These are phyloP conservation scores for Saccharomyces hybrid DNA, from an alignment of 1,139 yeast genomes.

Conservation along the genomic window DNA sequence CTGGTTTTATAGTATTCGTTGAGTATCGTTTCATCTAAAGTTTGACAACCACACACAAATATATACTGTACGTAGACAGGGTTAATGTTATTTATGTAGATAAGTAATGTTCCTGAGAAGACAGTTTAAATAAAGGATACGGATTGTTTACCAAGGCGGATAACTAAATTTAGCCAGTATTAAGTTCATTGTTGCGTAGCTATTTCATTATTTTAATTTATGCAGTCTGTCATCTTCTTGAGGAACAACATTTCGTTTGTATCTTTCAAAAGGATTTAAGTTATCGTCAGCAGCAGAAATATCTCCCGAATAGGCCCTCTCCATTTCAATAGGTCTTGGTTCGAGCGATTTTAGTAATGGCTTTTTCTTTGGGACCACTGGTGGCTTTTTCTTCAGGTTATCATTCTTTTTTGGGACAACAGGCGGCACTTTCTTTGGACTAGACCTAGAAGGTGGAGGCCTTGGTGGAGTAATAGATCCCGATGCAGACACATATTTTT, in stretches of 20 bases:
- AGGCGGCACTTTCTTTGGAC: constrained; percentile 15
- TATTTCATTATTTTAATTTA: constrained; percentile 4
- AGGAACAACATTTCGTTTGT: constrained; percentile 35
- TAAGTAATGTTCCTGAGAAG: not conserved
- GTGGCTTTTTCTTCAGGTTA: constrained; percentile 11
- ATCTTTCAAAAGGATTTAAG: constrained; percentile 34
- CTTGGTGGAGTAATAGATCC: not conserved
- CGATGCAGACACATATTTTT: not conserved
- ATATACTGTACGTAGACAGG: not conserved
- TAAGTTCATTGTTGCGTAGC: not conserved
- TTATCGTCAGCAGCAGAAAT: constrained; percentile 6
- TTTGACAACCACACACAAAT: not conserved
- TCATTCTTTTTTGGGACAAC: constrained; percentile 19
- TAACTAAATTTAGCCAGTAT: not conserved
- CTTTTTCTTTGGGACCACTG: constrained; percentile 9
- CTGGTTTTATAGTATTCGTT: not conserved
- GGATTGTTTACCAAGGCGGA: not conserved
- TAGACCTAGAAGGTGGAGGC: not conserved
- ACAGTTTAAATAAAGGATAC: not conserved
- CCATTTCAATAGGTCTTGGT: constrained; percentile 3
- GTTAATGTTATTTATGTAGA: not conserved
- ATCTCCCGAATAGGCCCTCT: not conserved
- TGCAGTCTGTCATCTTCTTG: constrained; percentile 30
- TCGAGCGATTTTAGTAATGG: not conserved
- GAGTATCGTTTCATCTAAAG: not conserved